Conservation (phyloP, 352 stramenopile genomes). For the Phytopythium montanum region DNA sequence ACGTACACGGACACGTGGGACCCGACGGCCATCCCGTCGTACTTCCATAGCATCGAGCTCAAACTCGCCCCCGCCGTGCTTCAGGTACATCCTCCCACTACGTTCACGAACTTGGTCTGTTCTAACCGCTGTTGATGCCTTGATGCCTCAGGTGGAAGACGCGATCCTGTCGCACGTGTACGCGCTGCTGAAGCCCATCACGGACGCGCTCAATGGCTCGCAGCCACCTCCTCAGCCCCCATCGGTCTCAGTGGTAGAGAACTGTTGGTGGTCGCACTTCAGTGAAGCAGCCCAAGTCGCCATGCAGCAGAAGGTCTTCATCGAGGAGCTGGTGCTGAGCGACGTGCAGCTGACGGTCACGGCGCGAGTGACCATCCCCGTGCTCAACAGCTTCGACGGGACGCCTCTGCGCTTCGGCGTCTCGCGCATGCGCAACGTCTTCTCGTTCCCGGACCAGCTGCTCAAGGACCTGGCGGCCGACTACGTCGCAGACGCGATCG, state of each 20-base stretch:
- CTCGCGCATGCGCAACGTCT: conserved; percentile 59
- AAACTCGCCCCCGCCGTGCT: conserved; percentile 49
- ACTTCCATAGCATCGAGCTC: conserved; percentile 70
- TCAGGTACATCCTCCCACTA: conserved; percentile 37
- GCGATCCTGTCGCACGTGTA: conserved; percentile 44
- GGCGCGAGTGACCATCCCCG: conserved; percentile 66
- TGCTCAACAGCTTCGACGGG: conserved; percentile 80
- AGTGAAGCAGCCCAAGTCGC: conserved; percentile 19
- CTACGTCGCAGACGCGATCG: conserved; percentile 78
- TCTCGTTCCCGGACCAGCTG: conserved; percentile 69
- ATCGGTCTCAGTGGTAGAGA: background rate
- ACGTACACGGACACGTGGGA: conserved; percentile 59
- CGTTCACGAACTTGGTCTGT: background rate
- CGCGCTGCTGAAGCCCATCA: conserved; percentile 35
- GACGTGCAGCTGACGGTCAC: conserved; percentile 65
- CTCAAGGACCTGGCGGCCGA: conserved; percentile 81
- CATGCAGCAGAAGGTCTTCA: conserved; percentile 56
- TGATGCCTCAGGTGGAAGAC: conserved; percentile 48
- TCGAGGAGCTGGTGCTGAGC: conserved; percentile 55
- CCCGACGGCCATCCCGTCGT: conserved; percentile 37
- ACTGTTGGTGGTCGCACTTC: conserved; percentile 1
- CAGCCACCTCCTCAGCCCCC: no score
- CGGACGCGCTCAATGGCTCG: conserved; percentile 26
- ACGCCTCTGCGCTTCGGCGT: conserved; percentile 64
- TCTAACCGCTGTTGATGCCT: background rate